Evolutionary conservation across 768 basidiomycete genomes (phyloP).

Genomic region (Hypholoma fasciculare): DNA sequence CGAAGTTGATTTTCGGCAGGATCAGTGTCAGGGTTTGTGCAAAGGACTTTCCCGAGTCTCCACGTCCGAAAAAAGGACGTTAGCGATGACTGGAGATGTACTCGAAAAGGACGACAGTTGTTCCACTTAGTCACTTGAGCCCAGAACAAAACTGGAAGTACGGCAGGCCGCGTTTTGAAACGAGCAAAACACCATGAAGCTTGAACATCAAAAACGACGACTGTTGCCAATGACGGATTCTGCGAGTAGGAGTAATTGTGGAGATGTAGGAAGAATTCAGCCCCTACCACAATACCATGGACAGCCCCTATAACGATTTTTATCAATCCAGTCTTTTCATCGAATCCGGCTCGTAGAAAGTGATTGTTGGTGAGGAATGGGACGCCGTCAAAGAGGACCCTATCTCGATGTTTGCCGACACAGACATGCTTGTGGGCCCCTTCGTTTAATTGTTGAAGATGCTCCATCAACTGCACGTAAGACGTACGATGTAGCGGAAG

Average conservation of each 20-base stretch:
- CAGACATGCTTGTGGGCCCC: conserved; percentile 51
- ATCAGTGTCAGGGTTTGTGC: conserved; percentile 30
- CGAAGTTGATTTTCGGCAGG: conserved; percentile 37
- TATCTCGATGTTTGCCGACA: conserved; percentile 47
- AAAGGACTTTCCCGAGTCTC: conserved; percentile 40
- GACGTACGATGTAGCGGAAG: conserved; percentile 55
- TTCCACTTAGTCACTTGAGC: conserved; percentile 53
- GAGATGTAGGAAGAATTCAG: conserved; percentile 58
- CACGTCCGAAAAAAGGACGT: conserved; percentile 44
- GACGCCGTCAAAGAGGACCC: conserved; percentile 52
- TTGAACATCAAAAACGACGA: conserved; percentile 52
- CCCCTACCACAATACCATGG: conserved; percentile 65
- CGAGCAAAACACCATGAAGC: conserved; percentile 60
- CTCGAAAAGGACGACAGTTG: conserved; percentile 52
- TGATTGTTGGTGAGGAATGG: conserved; percentile 53
- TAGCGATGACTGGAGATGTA: conserved; percentile 49
- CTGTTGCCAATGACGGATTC: conserved; percentile 52
- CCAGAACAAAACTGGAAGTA: conserved; percentile 46
- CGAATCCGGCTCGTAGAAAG: conserved; percentile 44
- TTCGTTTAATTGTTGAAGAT: conserved; percentile 36
- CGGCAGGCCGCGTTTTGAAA: conserved; percentile 31
- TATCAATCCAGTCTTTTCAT: conserved; percentile 35
- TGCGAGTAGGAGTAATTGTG: conserved; percentile 62
- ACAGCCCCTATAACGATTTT: conserved; percentile 59
- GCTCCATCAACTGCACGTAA: conserved; percentile 47